Evolutionary conservation across 1,284 basidiomycete species (phyloP).

Genomic region (Tilletia caries): DNA sequence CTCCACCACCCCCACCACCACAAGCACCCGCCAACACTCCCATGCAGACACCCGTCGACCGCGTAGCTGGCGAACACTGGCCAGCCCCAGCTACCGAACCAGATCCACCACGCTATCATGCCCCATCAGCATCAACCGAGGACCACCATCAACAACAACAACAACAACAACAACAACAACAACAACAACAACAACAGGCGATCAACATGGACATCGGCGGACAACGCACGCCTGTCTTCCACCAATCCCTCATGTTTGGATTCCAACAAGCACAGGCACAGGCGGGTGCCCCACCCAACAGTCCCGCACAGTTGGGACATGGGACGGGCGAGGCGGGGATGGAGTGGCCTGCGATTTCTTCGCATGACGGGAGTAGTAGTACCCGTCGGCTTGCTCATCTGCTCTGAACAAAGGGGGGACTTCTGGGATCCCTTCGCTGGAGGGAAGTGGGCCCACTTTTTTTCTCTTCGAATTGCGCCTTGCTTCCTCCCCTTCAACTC

Average conservation of each 20-base stretch:
- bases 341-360: background rate
- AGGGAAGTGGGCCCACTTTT: too few relatives aligned
- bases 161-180: too few relatives aligned
- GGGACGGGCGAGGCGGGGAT: background rate
- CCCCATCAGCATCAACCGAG: background rate
- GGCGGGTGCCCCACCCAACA: slow-evolving; percentile 3
- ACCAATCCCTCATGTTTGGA: background rate
- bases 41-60: slow-evolving; percentile 35
- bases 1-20: slow-evolving; percentile 7
- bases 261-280: too few relatives aligned
- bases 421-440: too few relatives aligned
- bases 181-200: background rate
- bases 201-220: background rate
- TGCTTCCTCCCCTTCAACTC: too few relatives aligned
- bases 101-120: background rate
- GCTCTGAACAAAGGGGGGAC: too few relatives aligned
- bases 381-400: too few relatives aligned
- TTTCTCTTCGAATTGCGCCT: too few relatives aligned
- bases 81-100: too few relatives aligned
- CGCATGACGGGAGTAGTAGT: too few relatives aligned
- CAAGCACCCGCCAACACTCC: slow-evolving; percentile 37
- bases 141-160: too few relatives aligned
- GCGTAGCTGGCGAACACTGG: slow-evolving; percentile 8
- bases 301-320: background rate
- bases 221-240: background rate